These are phyloP conservation scores for Candida pseudoviswanathii DNA, from an alignment of 1,139 yeast genomes.

Conservation along the genomic window DNA sequence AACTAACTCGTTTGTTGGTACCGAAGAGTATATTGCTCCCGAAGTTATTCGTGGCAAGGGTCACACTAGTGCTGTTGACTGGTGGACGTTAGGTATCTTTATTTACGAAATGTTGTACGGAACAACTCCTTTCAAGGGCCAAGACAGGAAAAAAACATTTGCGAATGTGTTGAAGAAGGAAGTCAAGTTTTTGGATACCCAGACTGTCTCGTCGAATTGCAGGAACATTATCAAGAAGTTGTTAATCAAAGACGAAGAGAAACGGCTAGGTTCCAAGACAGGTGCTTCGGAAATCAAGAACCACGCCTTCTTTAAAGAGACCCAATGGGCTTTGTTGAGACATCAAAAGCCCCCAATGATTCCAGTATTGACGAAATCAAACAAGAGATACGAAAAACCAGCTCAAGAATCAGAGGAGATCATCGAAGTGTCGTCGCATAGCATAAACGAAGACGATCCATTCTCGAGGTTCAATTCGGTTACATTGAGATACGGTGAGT, in stretches of 20 bases:
- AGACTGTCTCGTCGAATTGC: constrained; percentile 69
- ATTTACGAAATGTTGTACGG: constrained; percentile 94
- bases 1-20: constrained; percentile 96
- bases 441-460: constrained; percentile 59
- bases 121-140: constrained; percentile 94
- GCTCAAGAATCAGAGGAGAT: constrained; percentile 13
- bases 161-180: constrained; percentile 84
- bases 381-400: constrained; percentile 27
- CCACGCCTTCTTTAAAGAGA: constrained; percentile 85
- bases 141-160: constrained; percentile 84
- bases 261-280: constrained; percentile 83
- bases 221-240: constrained; percentile 78
- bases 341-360: constrained; percentile 95
- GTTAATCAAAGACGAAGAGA: constrained; percentile 83
- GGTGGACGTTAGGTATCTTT: constrained; percentile 98
- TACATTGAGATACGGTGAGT: constrained; percentile 77
- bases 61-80: constrained; percentile 95
- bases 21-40: constrained; percentile 97
- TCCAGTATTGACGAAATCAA: constrained; percentile 69
- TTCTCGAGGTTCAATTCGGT: constrained; percentile 88
- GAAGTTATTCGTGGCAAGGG: constrained; percentile 97
- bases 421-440: constrained; percentile 22
- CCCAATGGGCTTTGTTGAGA: constrained; percentile 93
- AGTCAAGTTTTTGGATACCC: constrained; percentile 65
- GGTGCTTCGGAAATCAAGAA: constrained; percentile 94